Evolutionary conservation across 768 basidiomycete genomes (phyloP).

Genomic region (Tulasnella sp.): DNA sequence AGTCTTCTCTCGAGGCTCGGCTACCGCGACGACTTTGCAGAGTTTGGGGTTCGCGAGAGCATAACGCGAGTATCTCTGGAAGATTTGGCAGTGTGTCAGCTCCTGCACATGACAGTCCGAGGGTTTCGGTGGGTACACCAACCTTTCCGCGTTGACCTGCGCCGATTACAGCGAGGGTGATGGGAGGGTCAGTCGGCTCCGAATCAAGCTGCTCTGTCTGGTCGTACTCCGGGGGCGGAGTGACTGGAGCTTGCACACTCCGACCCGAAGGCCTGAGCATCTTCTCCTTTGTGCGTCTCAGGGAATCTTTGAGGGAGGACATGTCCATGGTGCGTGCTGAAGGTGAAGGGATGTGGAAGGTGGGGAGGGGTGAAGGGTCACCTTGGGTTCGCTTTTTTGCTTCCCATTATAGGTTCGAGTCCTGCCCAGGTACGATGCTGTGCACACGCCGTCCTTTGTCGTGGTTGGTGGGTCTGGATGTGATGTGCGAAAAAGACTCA

Average conservation of each 20-base stretch:
- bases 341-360: neutral
- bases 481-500: neutral
- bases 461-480: neutral
- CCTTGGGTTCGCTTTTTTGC: neutral
- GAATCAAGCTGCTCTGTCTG: neutral
- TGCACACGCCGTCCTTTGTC: neutral
- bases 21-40: slow-evolving; percentile 77
- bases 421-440: neutral
- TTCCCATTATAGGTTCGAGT: neutral
- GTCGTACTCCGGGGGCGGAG: neutral
- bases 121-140: slow-evolving; percentile 18
- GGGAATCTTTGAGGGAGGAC: neutral
- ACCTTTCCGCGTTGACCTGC: slow-evolving; percentile 80
- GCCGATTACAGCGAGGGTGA: slow-evolving; percentile 72
- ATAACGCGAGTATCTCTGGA: slow-evolving; percentile 56
- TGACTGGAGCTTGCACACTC: neutral
- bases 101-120: neutral
- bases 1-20: slow-evolving; percentile 69
- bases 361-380: neutral
- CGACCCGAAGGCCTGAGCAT: neutral
- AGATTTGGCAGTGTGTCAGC: neutral
- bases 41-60: slow-evolving; percentile 49
- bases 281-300: neutral
- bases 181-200: slow-evolving; percentile 29
- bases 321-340: neutral